Evolutionary conservation across 441 rosid genomes (phyloP).

Genomic region (Gossypium davidsonii): DNA sequence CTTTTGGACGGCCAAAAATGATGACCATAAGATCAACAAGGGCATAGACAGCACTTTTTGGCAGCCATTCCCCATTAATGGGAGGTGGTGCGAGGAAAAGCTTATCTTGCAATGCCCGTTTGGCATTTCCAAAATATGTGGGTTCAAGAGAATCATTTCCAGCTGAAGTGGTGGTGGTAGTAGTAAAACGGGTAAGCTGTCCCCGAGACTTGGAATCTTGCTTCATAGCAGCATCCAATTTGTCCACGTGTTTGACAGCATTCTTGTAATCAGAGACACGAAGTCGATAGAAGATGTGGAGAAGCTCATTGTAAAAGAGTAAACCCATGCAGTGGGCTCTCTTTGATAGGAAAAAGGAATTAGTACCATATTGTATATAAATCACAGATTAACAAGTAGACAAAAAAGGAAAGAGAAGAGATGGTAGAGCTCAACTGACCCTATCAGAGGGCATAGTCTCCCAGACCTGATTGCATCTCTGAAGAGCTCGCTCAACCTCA

Average conservation of each 20-base stretch:
- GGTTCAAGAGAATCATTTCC: conserved; percentile 46
- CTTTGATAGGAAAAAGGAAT: conserved; percentile 26
- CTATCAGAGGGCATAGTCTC: conserved; percentile 54
- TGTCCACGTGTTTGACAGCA: conserved; percentile 74
- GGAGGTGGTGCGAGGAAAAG: conserved; percentile 82
- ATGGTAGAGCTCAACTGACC: conserved; percentile 33
- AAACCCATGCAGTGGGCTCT: conserved; percentile 64
- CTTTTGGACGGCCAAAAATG: conserved; percentile 86
- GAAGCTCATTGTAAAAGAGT: conserved; percentile 84
- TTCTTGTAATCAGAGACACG: conserved; percentile 84
- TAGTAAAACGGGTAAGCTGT: conserved; percentile 26
- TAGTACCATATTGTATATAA: background rate
- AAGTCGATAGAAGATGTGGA: conserved; percentile 79
- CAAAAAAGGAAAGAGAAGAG: background rate
- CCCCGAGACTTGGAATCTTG: conserved; percentile 55
- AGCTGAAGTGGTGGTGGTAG: conserved; percentile 26
- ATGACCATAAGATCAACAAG: conserved; percentile 88
- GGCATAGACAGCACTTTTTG: conserved; percentile 79
- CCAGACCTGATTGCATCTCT: conserved; percentile 71
- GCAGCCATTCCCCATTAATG: conserved; percentile 91
- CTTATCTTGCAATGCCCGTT: conserved; percentile 51
- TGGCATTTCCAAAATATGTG: conserved; percentile 51
- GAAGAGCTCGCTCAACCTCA: conserved; percentile 58
- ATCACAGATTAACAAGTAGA: background rate
- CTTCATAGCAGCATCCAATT: conserved; percentile 81